phyloP scores from a whole-genome alignment of 192 early-diverging fungal genomes.

The Chytriomyces confervae region DNA sequence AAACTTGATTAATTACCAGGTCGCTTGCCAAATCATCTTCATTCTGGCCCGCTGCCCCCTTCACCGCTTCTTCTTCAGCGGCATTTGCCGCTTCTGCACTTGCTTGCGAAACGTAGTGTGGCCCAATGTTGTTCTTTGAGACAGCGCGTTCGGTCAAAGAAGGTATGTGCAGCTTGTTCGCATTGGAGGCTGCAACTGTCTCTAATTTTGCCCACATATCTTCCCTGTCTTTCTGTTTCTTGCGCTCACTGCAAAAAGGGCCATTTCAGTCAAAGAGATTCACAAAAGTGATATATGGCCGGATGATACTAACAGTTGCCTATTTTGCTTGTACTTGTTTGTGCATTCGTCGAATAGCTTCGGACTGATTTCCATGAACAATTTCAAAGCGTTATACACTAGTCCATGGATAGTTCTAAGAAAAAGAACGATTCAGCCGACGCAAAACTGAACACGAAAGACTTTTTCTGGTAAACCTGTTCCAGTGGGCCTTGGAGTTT shows the following conservation, averaged over 20 bases:
- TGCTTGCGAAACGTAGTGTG: constrained; percentile 21
- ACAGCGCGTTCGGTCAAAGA: constrained; percentile 17
- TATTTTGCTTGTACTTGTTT: constrained; percentile 86
- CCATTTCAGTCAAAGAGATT: neutral
- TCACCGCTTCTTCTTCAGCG: constrained; percentile 36
- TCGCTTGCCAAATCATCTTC: constrained; percentile 54
- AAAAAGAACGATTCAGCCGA: neutral
- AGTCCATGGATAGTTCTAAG: constrained; percentile 91
- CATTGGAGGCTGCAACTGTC: constrained; percentile 52
- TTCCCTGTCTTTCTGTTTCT: constrained; percentile 79
- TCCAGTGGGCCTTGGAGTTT: constrained; percentile 98
- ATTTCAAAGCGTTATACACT: constrained; percentile 95
- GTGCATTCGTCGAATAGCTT: constrained; percentile 97
- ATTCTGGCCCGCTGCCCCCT: constrained; percentile 21
- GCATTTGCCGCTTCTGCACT: constrained; percentile 18
- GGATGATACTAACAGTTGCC: constrained; percentile 72
- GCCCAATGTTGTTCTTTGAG: constrained; percentile 21
- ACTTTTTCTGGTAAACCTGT: constrained; percentile 63
- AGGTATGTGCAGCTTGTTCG: constrained; percentile 42
- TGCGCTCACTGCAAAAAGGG: constrained; percentile 68
- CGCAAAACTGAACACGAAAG: neutral
- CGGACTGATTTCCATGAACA: constrained; percentile 96
- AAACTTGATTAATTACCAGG: constrained; percentile 37
- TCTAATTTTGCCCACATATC: constrained; percentile 84
- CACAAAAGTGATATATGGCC: neutral